Base-by-base conservation (phyloP, 2,329 filamentous ascomycete species). In the Ascochyta clinopodiicola region DNA sequence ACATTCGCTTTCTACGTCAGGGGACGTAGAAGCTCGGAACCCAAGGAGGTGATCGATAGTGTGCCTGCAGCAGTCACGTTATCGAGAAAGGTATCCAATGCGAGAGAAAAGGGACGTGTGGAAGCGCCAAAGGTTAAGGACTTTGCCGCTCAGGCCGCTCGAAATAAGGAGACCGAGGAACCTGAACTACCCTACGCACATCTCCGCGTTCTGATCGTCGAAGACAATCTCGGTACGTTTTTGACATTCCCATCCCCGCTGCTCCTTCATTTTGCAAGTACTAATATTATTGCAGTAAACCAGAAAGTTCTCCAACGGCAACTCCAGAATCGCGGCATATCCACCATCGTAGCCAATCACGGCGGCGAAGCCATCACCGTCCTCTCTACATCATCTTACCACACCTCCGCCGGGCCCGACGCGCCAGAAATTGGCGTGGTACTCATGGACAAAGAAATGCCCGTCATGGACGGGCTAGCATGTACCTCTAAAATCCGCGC, bases 1-100 rank as follows among this genome's bases (percentile, higher is more conserved):
- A 90, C 85, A 0, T 92, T 92, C 72, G 88, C 86, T 25, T 92
- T 93, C 71, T 92, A 91, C 69, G 83, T 92, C 71, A 88, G 87
- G 60, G 85, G 85, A 49, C 85, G 86, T 66, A 86, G 83, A 76
- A 86, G 80, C 37, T 62, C 56, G 4, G 67, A 76, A 27, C 77
- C 77, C 37, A 68, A 54, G 58, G 71, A 75, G 35, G 51, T 52
- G 1, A 56, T 64, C 1, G 73, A 75, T 19, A 60, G 60, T 32
- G 42, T 71, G n/a, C 64, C 70, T 1, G 47, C 48, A 6, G 44
- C 59, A 2, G 39, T 66, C 15, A 58, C 68, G 6, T 27, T 76
- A 10, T 50, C 61, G 13, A 63, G 72, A 12, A 69, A 71, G 29
- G 38, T 61, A 6, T 74, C 70, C 1, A 73, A 74, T 44, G 66